A percentile compares a stretch with the other conserved stretches of the same genome.
Conservation (phyloP, 2,329 filamentous ascomycete genomes). For the Pyrenochaeta sp. region DNA sequence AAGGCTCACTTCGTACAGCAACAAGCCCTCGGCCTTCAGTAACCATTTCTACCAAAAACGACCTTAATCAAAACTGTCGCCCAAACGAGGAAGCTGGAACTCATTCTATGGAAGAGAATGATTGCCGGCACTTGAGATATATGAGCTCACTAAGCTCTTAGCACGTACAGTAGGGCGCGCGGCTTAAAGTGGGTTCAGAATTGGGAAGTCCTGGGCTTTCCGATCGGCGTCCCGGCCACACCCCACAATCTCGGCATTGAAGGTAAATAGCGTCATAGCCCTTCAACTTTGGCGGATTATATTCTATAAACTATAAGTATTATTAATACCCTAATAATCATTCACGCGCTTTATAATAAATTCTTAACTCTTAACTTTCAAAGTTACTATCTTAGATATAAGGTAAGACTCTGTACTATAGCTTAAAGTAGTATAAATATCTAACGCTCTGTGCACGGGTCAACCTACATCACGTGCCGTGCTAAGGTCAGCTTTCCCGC, state of each 20-base stretch:
- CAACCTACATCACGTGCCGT: too few species aligned
- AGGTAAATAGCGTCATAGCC: constrained; percentile 9
- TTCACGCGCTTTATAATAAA: too few species aligned
- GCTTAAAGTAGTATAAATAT: too few species aligned
- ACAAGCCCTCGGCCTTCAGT: constrained; percentile 30
- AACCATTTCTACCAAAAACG: constrained; percentile 11
- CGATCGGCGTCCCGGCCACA: constrained; percentile 9
- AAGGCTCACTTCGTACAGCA: constrained; percentile 26
- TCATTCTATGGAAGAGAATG: background rate
- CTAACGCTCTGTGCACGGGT: too few species aligned
- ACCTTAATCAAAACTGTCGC: too few species aligned
- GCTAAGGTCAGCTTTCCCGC: too few species aligned
- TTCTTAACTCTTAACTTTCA: too few species aligned
- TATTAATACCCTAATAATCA: background rate
- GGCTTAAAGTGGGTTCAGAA: constrained; percentile 5
- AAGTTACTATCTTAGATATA: too few species aligned
- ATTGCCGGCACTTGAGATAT: background rate
- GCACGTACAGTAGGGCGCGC: constrained; percentile 1
- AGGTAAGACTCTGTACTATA: too few species aligned
- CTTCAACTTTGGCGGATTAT: background rate
- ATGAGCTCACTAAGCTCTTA: constrained; percentile 8
- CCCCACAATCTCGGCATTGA: constrained; percentile 9
- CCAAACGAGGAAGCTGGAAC: background rate
- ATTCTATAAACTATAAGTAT: background rate
- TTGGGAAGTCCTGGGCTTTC: constrained; percentile 9